phyloP scores from a whole-genome alignment of 1,284 basidiomycete genomes.

The Boletus mariae region DNA sequence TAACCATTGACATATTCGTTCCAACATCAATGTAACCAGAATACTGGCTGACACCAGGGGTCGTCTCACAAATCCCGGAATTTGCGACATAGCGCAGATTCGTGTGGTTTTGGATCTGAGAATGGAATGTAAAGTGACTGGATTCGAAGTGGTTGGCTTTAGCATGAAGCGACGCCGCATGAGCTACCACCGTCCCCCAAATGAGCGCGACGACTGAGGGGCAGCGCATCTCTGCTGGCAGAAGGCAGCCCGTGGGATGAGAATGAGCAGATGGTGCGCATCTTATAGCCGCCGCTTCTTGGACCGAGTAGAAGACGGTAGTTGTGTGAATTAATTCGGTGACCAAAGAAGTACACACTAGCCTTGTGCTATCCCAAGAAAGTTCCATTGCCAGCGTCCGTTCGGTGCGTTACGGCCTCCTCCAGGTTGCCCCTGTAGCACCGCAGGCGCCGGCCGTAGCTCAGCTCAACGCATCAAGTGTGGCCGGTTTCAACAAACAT shows the following conservation, averaged over 20 bases:
- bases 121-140: slow-evolving; percentile 13
- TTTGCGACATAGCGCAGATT: slow-evolving; percentile 53
- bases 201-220: neutral
- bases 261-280: neutral
- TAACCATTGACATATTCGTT: slow-evolving; percentile 57
- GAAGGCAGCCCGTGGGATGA: neutral
- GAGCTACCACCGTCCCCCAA: neutral
- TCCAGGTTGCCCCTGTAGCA: neutral
- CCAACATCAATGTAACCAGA: slow-evolving; percentile 67
- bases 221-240: slow-evolving; percentile 12
- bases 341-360: neutral
- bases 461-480: neutral
- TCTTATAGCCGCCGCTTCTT: neutral
- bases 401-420: neutral
- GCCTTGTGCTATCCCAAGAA: too few species aligned
- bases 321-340: neutral
- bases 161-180: neutral
- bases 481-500: neutral
- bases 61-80: slow-evolving; percentile 72
- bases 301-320: neutral
- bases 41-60: slow-evolving; percentile 61
- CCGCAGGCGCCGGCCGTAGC: neutral
- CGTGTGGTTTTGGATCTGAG: slow-evolving; percentile 17
- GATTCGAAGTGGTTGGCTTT: neutral
- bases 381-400: neutral